Conservation (phyloP, 176 grass and related monocot genomes). For the Puccinellia tenuiflora region DNA sequence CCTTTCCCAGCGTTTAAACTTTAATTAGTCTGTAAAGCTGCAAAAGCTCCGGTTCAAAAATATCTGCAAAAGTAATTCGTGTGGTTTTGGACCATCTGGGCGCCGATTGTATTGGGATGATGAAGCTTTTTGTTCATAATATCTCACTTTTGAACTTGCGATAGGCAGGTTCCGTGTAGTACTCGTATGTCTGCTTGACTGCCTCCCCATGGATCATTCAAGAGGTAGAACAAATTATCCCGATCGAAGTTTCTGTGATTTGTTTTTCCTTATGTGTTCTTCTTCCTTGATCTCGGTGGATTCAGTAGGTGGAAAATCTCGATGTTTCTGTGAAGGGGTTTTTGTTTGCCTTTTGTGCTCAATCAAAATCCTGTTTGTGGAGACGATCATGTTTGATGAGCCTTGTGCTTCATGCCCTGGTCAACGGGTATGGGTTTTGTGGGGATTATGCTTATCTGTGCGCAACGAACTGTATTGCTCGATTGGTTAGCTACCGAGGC, state of each 20-base stretch:
- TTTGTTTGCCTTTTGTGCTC: not conserved
- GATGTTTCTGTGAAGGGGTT: not conserved
- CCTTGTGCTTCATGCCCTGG: not conserved
- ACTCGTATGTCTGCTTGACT: not conserved
- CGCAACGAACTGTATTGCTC: not conserved
- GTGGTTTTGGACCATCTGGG: not conserved
- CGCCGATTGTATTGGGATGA: constrained; percentile 3
- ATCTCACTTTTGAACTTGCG: not conserved
- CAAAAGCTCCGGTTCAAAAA: not conserved
- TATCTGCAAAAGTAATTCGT: not conserved
- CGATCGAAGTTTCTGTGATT: not conserved
- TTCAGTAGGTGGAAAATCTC: not conserved
- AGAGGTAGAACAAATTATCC: not conserved
- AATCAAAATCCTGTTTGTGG: not conserved
- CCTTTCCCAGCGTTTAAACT: not conserved
- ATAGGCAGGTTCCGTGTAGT: not conserved
- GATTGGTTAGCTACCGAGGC: not conserved
- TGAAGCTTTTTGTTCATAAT: not conserved
- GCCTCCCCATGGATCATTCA: not conserved
- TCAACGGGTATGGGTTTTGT: not conserved
- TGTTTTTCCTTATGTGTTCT: not conserved
- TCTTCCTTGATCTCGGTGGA: not conserved
- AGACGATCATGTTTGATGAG: not conserved
- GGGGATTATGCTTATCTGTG: not conserved
- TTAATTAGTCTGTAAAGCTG: not conserved